A percentile compares a stretch with the other conserved stretches of the same genome.
Conservation (phyloP, 768 basidiomycete genomes). For the Suillus fuscotomentosus region DNA sequence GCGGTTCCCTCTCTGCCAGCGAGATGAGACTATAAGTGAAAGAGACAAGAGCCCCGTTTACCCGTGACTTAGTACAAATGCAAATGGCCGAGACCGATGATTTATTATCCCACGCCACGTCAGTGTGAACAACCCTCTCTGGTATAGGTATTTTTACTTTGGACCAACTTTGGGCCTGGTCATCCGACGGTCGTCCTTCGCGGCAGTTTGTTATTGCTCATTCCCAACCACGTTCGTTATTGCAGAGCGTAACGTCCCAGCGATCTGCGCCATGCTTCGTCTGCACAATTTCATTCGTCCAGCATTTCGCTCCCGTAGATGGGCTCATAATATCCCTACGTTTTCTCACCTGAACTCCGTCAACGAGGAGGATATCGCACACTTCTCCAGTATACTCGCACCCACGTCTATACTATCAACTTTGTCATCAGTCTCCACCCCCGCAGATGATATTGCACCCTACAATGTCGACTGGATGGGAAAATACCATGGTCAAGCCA, state of each 20-base stretch:
- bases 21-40: conserved; percentile 7
- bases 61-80: conserved; percentile 5
- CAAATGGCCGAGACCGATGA: conserved; percentile 1
- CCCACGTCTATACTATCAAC: conserved; percentile 67
- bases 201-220: not conserved
- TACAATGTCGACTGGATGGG: conserved; percentile 97
- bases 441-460: conserved; percentile 64
- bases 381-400: conserved; percentile 67
- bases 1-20: not conserved
- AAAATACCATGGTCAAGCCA: conserved; percentile 84
- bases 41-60: conserved; percentile 8
- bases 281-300: conserved; percentile 7
- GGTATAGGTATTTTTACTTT: not conserved
- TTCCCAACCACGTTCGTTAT: not conserved
- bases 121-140: not conserved
- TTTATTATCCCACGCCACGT: conserved; percentile 7
- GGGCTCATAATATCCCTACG: conserved; percentile 20
- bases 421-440: conserved; percentile 44
- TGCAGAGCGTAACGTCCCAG: not conserved
- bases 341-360: conserved; percentile 45
- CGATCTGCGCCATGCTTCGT: conserved; percentile 8
- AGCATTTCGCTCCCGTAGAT: conserved; percentile 10
- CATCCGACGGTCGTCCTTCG: not conserved
- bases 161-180: no score
- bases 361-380: conserved; percentile 55